phyloP scores from a whole-genome alignment of 2,329 filamentous ascomycete species.

The Cryphonectria radicalis region DNA sequence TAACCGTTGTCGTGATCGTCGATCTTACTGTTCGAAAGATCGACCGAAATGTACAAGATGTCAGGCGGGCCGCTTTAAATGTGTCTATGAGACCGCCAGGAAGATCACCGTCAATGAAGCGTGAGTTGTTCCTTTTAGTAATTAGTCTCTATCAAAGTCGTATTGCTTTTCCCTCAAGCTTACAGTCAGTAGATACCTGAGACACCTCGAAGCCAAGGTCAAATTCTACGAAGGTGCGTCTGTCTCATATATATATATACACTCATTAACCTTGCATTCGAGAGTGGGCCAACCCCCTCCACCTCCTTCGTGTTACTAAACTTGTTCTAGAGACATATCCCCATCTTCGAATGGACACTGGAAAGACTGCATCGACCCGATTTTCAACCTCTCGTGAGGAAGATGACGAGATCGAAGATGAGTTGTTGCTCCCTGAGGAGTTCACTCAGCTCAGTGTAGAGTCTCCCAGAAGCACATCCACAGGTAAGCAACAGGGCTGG shows the following conservation, averaged over 20 bases:
- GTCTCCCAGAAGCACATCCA: constrained; percentile 29
- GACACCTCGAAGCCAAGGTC: constrained; percentile 41
- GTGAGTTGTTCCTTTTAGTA: constrained; percentile 29
- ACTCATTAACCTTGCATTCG: neutral
- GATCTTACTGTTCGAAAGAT: constrained; percentile 44
- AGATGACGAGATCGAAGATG: constrained; percentile 37
- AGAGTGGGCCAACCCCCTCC: neutral
- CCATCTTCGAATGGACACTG: neutral
- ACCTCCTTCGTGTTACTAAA: neutral
- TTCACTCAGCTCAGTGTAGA: constrained; percentile 43
- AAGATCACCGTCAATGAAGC: constrained; percentile 43
- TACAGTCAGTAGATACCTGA: constrained; percentile 36
- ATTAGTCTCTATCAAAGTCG: neutral
- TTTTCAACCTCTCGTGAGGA: neutral
- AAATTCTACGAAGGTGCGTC: constrained; percentile 37
- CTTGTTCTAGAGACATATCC: constrained; percentile 12
- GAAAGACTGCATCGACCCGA: neutral
- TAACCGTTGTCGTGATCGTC: constrained; percentile 40
- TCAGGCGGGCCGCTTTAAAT: constrained; percentile 37
- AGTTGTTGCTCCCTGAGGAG: constrained; percentile 40
- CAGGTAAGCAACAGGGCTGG: constrained; percentile 7
- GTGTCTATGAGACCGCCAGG: constrained; percentile 42
- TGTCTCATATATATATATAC: neutral
- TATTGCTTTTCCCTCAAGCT: neutral
- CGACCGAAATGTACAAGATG: constrained; percentile 42